Evolutionary conservation across 2,329 filamentous ascomycete genomes (phyloP).

Genomic region (Paraphoma sp.): DNA sequence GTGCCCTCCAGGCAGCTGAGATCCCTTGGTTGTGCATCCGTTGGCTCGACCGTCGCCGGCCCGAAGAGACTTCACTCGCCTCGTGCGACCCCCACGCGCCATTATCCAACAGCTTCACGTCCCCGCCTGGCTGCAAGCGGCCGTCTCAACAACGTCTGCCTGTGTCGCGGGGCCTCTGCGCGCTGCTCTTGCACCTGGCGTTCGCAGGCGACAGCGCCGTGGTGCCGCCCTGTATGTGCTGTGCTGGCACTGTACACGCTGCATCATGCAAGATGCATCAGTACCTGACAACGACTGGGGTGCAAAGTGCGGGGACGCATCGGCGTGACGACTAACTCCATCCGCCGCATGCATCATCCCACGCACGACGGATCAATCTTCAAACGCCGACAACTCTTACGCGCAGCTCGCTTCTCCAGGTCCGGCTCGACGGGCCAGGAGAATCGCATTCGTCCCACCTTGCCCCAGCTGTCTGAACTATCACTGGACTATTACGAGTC

Average conservation of each 20-base stretch:
- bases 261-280: constrained; percentile 23
- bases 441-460: not conserved
- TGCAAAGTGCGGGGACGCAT: constrained; percentile 40
- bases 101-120: constrained; percentile 39
- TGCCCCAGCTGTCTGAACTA: constrained; percentile 1
- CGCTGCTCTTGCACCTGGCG: not conserved
- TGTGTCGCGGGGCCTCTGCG: constrained; percentile 5
- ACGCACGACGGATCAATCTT: constrained; percentile 35
- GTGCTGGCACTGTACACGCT: constrained; percentile 22
- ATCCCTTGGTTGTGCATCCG: not conserved
- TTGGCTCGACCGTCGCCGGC: constrained; percentile 10
- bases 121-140: not conserved
- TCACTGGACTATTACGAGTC: not conserved
- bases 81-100: constrained; percentile 44
- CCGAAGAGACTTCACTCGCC: constrained; percentile 12
- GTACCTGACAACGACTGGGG: constrained; percentile 39
- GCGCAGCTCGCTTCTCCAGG: constrained; percentile 2
- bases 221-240: constrained; percentile 5
- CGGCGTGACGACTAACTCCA: constrained; percentile 19
- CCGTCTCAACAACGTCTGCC: not conserved
- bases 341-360: constrained; percentile 40
- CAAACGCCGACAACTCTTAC: constrained; percentile 40
- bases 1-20: not conserved
- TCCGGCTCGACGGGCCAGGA: constrained; percentile 14
- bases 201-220: not conserved